phyloP scores from a whole-genome alignment of 306 rosid genomes.

The Inga laurina region DNA sequence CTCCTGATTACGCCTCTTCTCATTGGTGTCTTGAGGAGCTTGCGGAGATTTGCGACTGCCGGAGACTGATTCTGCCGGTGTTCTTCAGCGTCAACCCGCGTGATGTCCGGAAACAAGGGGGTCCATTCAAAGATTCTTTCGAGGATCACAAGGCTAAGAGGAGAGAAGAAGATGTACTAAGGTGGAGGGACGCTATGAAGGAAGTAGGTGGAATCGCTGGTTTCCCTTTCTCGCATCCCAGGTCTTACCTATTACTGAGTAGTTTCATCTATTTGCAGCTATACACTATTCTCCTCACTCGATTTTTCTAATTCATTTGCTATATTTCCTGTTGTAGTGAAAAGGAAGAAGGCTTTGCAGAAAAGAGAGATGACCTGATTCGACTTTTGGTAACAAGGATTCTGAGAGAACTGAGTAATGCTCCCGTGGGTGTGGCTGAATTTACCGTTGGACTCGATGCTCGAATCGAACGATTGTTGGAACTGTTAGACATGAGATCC shows the following conservation, averaged over 20 bases:
- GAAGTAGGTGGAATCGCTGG: conserved; percentile 46
- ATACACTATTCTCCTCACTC: not conserved
- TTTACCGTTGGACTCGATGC: conserved; percentile 57
- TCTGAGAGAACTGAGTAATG: conserved; percentile 33
- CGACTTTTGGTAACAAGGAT: conserved; percentile 22
- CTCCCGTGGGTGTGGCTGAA: conserved; percentile 39
- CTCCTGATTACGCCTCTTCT: conserved; percentile 38
- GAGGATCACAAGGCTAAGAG: not conserved
- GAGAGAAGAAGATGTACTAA: not conserved
- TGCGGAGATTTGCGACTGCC: conserved; percentile 36
- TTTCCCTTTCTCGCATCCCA: conserved; percentile 19
- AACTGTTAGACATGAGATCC: conserved; percentile 41
- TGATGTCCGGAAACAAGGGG: conserved; percentile 43
- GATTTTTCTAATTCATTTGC: not conserved
- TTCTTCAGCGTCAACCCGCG: conserved; percentile 44
- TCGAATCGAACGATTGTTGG: conserved; percentile 35
- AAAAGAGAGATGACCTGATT: conserved; percentile 20
- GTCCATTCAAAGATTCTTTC: conserved; percentile 32
- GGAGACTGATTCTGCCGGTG: conserved; percentile 45
- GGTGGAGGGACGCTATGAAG: conserved; percentile 46
- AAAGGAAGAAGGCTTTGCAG: not conserved
- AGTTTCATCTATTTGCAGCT: too few species aligned
- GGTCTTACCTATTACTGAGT: not conserved
- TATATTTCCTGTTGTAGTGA: conserved; percentile 17
- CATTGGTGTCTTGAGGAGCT: conserved; percentile 50